Conservation (phyloP, 345 rosid genomes). For the Psidium friedrichsthalianum region DNA sequence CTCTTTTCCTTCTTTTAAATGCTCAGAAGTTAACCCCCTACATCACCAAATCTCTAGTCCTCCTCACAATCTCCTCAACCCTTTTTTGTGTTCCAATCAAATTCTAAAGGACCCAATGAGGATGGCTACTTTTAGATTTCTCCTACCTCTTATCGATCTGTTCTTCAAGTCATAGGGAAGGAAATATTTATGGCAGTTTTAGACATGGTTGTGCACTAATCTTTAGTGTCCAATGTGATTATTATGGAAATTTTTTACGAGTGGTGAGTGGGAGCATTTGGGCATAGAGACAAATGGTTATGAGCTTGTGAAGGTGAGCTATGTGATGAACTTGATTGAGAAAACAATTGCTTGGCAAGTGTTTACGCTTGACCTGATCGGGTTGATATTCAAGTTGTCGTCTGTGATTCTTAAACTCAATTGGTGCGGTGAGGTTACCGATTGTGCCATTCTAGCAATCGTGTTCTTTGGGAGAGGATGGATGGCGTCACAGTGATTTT, state of each 20-base stretch:
- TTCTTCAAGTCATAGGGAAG: conserved; percentile 7
- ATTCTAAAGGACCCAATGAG: neutral
- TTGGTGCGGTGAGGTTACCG: conserved; percentile 19
- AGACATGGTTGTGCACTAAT: conserved; percentile 4
- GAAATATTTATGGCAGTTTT: conserved; percentile 8
- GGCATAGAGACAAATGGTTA: conserved; percentile 17
- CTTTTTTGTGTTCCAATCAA: conserved; percentile 22
- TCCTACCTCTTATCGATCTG: conserved; percentile 10
- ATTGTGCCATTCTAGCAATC: conserved; percentile 23
- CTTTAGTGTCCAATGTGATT: neutral
- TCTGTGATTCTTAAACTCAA: conserved; percentile 21
- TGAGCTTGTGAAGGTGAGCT: conserved; percentile 17
- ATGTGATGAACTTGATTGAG: conserved; percentile 20
- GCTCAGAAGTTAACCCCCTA: conserved; percentile 27
- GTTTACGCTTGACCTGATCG: conserved; percentile 15
- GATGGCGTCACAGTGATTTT: conserved; percentile 17
- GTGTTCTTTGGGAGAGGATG: conserved; percentile 28
- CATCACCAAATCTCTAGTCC: conserved; percentile 20
- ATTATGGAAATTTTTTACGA: conserved; percentile 16
- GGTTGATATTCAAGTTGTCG: conserved; percentile 19
- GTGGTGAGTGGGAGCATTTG: conserved; percentile 27
- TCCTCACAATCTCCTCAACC: conserved; percentile 31
- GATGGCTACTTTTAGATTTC: conserved; percentile 20
- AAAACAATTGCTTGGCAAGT: conserved; percentile 22
- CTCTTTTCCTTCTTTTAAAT: conserved; percentile 29